Percentiles rank a stretch among this genome's conserved stretches.
These are phyloP conservation scores for Verticillium albo-atrum DNA, from an alignment of 2,329 filamentous ascomycete genomes.

Conservation along the genomic window DNA sequence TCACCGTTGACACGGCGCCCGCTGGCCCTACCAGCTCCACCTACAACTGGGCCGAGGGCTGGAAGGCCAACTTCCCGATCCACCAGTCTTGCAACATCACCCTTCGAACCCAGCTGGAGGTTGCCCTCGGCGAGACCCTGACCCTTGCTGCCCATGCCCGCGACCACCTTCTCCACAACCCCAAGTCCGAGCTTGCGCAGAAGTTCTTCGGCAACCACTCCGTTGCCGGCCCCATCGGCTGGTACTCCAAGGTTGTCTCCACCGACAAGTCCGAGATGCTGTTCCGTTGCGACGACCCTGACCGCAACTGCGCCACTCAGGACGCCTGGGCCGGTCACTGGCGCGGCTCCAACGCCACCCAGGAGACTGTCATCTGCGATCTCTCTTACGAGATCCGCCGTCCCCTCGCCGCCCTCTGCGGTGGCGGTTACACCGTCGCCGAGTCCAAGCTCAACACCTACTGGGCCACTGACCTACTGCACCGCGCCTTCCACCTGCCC, in stretches of 20 bases:
- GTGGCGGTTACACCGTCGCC: slow-evolving; percentile 58
- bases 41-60: slow-evolving; percentile 28
- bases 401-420: slow-evolving; percentile 55
- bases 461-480: slow-evolving; percentile 63
- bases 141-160: slow-evolving; percentile 55
- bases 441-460: slow-evolving; percentile 52
- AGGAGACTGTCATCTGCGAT: slow-evolving; percentile 66
- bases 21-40: slow-evolving; percentile 11
- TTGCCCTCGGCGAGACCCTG: slow-evolving; percentile 55
- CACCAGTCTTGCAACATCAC: slow-evolving; percentile 64
- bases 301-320: slow-evolving; percentile 55
- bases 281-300: slow-evolving; percentile 66
- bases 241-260: slow-evolving; percentile 55
- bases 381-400: slow-evolving; percentile 55
- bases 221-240: slow-evolving; percentile 55
- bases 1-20: slow-evolving; percentile 8
- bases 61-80: slow-evolving; percentile 39
- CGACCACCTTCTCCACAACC: slow-evolving; percentile 56
- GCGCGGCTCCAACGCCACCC: slow-evolving; percentile 59
- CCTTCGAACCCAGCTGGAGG: slow-evolving; percentile 48
- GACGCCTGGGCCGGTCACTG: slow-evolving; percentile 63
- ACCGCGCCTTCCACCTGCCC: slow-evolving; percentile 61
- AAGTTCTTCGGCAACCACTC: slow-evolving; percentile 64
- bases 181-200: slow-evolving; percentile 52
- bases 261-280: slow-evolving; percentile 52